These are phyloP conservation scores for Phylloporus sp. DNA, from an alignment of 768 basidiomycete genomes.

Conservation along the genomic window DNA sequence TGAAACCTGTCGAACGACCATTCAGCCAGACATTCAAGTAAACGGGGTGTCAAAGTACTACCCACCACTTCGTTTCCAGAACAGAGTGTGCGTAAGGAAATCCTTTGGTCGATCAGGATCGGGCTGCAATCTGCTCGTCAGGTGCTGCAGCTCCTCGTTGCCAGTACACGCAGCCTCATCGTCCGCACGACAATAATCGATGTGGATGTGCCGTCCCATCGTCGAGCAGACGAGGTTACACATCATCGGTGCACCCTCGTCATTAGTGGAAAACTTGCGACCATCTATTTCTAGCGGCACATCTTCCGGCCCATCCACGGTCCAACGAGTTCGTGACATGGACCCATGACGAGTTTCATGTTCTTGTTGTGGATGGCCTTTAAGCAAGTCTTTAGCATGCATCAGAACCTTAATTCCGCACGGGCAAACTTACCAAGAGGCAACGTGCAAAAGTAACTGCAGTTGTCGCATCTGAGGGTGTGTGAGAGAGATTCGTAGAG, in stretches of 20 bases:
- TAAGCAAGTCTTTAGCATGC: neutral
- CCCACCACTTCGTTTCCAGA: slow-evolving; percentile 56
- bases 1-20: slow-evolving; percentile 40
- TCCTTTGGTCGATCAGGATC: slow-evolving; percentile 48
- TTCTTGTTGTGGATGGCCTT: slow-evolving; percentile 55
- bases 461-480: slow-evolving; percentile 43
- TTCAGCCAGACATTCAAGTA: neutral
- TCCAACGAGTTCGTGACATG: slow-evolving; percentile 56
- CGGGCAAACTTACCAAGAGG: slow-evolving; percentile 42
- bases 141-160: slow-evolving; percentile 44
- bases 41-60: neutral
- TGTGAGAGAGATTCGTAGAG: neutral
- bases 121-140: slow-evolving; percentile 40
- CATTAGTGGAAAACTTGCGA: slow-evolving; percentile 46
- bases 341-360: slow-evolving; percentile 63
- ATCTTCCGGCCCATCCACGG: slow-evolving; percentile 48
- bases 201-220: slow-evolving; percentile 53
- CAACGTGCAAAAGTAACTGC: slow-evolving; percentile 55
- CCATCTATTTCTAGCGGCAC: slow-evolving; percentile 50
- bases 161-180: slow-evolving; percentile 33
- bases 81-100: slow-evolving; percentile 47
- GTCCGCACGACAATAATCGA: slow-evolving; percentile 50
- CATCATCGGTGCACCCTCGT: slow-evolving; percentile 60
- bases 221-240: slow-evolving; percentile 52
- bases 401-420: accelerated